These are phyloP conservation scores for Leccinum longicurvipes DNA, from an alignment of 768 basidiomycete genomes.

Conservation along the genomic window DNA sequence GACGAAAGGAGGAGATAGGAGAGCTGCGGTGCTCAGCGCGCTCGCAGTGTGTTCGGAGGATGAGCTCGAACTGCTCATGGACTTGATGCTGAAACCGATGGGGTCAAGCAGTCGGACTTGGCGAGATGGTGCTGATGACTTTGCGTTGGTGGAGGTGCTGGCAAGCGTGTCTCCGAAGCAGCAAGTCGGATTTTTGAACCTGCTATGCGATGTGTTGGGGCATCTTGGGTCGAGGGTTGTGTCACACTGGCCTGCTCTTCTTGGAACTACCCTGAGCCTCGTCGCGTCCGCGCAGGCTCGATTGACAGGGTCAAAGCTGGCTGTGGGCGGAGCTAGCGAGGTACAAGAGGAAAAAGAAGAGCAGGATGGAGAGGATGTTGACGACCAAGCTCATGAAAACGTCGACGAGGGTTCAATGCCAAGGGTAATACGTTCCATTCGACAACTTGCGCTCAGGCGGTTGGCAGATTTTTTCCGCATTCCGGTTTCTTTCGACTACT, in stretches of 20 bases:
- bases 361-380: slow-evolving; percentile 45
- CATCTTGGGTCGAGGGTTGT: slow-evolving; percentile 74
- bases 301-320: slow-evolving; percentile 35
- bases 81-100: slow-evolving; percentile 84
- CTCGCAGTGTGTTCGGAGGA: slow-evolving; percentile 66
- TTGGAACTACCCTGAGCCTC: slow-evolving; percentile 67
- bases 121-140: slow-evolving; percentile 20
- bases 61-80: slow-evolving; percentile 75
- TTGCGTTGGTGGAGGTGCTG: slow-evolving; percentile 30
- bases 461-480: slow-evolving; percentile 84
- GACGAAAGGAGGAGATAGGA: slow-evolving; percentile 58
- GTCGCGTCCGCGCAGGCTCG: slow-evolving; percentile 60
- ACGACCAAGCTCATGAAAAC: slow-evolving; percentile 34
- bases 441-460: slow-evolving; percentile 83
- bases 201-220: slow-evolving; percentile 82
- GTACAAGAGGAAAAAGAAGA: slow-evolving; percentile 34
- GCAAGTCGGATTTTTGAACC: slow-evolving; percentile 80
- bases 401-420: slow-evolving; percentile 26
- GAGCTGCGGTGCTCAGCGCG: slow-evolving; percentile 70
- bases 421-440: slow-evolving; percentile 56
- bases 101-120: slow-evolving; percentile 30
- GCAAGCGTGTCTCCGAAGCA: slow-evolving; percentile 52
- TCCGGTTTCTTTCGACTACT: slow-evolving; percentile 71
- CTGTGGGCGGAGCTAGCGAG: slow-evolving; percentile 17
- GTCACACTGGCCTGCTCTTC: slow-evolving; percentile 68